These are phyloP conservation scores for Kodamaea sp. DNA, from an alignment of 1,139 yeast species.

Conservation along the genomic window DNA sequence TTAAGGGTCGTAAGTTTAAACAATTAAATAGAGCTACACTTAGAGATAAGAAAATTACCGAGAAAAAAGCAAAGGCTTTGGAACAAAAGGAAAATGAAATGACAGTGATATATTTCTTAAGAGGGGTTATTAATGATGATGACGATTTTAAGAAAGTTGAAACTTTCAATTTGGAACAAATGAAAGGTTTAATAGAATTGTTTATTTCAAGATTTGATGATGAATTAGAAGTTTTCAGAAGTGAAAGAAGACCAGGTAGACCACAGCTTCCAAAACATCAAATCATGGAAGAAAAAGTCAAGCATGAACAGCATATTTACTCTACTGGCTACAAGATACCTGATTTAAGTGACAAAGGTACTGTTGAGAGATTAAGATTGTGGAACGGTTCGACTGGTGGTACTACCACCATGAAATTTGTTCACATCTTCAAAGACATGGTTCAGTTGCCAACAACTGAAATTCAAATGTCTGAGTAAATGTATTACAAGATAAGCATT, in stretches of 20 bases:
- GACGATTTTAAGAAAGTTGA: conserved; percentile 35
- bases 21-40: conserved; percentile 82
- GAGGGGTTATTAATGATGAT: conserved; percentile 53
- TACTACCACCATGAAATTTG: conserved; percentile 55
- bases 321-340: conserved; percentile 73
- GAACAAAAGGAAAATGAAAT: conserved; percentile 61
- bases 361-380: conserved; percentile 54
- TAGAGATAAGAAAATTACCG: conserved; percentile 67
- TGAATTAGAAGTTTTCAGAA: conserved; percentile 58
- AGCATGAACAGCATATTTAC: conserved; percentile 59
- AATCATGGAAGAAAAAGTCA: conserved; percentile 56
- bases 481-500: not conserved
- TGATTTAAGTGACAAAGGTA: conserved; percentile 58
- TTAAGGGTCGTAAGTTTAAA: conserved; percentile 84
- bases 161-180: conserved; percentile 51
- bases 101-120: conserved; percentile 58
- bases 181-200: conserved; percentile 56
- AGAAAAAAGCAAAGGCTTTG: conserved; percentile 51
- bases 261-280: conserved; percentile 74
- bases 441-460: conserved; percentile 26
- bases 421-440: conserved; percentile 33
- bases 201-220: conserved; percentile 70
- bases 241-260: conserved; percentile 78
- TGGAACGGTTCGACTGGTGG: conserved; percentile 90
- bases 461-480: conserved; percentile 18